phyloP scores from a whole-genome alignment of 78 protist species.

The Guillardia theta region DNA sequence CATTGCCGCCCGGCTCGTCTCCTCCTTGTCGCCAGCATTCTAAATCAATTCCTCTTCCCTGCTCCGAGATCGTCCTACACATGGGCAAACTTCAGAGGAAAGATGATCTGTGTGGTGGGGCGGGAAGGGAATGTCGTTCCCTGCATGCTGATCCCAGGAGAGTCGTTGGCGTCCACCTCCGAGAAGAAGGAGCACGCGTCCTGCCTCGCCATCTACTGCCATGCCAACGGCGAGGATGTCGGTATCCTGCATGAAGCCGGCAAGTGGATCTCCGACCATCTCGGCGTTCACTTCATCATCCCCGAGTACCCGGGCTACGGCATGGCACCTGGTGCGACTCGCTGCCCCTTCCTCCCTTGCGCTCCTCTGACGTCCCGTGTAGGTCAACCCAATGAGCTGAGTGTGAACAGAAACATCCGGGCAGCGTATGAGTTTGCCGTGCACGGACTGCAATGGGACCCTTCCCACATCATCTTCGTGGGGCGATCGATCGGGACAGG shows the following conservation, averaged over 20 bases:
- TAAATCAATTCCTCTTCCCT: background rate
- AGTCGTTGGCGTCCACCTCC: too few species aligned
- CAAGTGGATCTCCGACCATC: background rate
- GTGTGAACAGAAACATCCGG: background rate
- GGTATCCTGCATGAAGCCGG: background rate
- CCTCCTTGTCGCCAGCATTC: background rate
- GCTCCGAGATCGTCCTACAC: background rate
- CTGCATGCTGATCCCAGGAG: background rate
- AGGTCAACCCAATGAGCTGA: background rate
- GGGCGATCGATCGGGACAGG: too few species aligned
- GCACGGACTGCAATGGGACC: background rate
- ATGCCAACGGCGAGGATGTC: background rate
- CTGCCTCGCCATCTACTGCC: background rate
- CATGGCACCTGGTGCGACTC: background rate
- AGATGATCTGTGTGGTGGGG: background rate
- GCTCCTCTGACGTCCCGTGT: background rate
- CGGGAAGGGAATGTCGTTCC: background rate
- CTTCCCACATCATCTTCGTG: too few species aligned
- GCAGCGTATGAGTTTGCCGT: conserved; percentile 9
- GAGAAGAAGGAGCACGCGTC: background rate
- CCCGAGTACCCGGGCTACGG: background rate
- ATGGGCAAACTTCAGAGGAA: background rate
- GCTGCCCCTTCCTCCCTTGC: background rate
- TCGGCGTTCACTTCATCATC: background rate
- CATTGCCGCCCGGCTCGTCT: background rate